Evolutionary conservation across 805 yeast species (phyloP), one percentile per base, ranked within the genome.

Genomic region (Suhomyces xylopsoci): DNA sequence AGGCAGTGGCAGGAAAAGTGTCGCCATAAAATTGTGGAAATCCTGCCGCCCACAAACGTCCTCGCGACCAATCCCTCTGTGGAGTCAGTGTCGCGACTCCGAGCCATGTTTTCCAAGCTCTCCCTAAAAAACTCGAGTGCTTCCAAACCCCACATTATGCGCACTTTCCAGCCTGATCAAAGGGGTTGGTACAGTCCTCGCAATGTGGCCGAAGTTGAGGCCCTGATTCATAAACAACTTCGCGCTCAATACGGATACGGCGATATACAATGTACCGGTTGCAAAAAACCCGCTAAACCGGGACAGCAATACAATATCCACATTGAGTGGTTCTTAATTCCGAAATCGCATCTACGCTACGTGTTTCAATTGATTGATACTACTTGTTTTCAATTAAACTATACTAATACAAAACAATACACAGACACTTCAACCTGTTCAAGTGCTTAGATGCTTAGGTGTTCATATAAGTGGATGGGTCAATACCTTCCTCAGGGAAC

Each of bases 401-500:
- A 38, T 38, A 38, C 42, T 38, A 38, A 38, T 38, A 38, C 42
- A 38, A 38, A 38, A 38, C 42, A 38, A 19, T 38, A 38, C 42
- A 38, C 42, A 38, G 42, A 40, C 50, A 48, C 45, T 48, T 48
- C 51, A 48, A 51, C 48, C 46, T 36, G 55, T 50, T 69, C 78
- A 91, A 62, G 96, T 38, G 42, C 42, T 38, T 38, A 38, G 14
- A 38, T 38, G 42, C 42, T 38, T 38, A 38, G 24, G 42, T 88
- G 84, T 93, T 93, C 96, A 94, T 92, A 79, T 93, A 93, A 64
- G 97, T 91, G 52, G 97, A 85, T 63, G 97, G 92, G 72, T 94
- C 99, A 65, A 93, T 90, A 74, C 98, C 97, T 71, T 90, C 98
- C 68, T 87, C 97, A 56, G 99, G 98, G 85, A 90, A 92, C 66